A percentile compares a stretch with the other conserved stretches of the same genome.
phyloP scores from a whole-genome alignment of 2,329 filamentous ascomycete species.

The Metarhizium robertsii region DNA sequence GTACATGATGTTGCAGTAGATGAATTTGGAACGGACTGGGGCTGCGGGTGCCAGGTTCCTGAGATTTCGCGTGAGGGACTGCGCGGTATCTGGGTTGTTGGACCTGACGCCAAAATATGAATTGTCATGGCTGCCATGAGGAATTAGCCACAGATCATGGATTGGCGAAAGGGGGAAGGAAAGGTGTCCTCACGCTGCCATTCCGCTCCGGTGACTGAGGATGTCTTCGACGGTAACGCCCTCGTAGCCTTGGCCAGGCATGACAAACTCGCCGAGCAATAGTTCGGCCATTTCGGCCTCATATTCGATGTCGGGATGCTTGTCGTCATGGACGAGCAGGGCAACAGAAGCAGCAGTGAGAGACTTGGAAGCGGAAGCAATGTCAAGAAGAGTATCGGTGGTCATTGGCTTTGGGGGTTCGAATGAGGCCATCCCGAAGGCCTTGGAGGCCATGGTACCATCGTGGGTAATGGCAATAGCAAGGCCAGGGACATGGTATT shows the following conservation, averaged over 20 bases:
- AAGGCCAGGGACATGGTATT: conserved; percentile 14
- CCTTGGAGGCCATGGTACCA: conserved; percentile 11
- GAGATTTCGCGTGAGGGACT: conserved; percentile 17
- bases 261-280: conserved; percentile 18
- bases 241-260: conserved; percentile 11
- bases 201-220: conserved; percentile 16
- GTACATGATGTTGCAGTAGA: conserved; percentile 21
- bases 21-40: conserved; percentile 13
- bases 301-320: conserved; percentile 14
- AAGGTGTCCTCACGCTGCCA: conserved; percentile 11
- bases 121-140: conserved; percentile 12
- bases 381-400: conserved; percentile 17
- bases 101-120: conserved; percentile 13
- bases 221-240: conserved; percentile 16
- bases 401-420: conserved; percentile 11
- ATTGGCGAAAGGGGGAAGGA: background rate
- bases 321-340: conserved; percentile 13
- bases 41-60: conserved; percentile 15
- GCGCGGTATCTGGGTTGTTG: conserved; percentile 11
- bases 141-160: background rate
- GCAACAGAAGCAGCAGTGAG: conserved; percentile 17
- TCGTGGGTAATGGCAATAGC: conserved; percentile 14
- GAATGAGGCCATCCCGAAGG: conserved; percentile 13
- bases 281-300: conserved; percentile 15
- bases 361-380: conserved; percentile 17